Base-by-base conservation (phyloP, 148 eudicot genomes). In the Simmondsia chinensis region DNA sequence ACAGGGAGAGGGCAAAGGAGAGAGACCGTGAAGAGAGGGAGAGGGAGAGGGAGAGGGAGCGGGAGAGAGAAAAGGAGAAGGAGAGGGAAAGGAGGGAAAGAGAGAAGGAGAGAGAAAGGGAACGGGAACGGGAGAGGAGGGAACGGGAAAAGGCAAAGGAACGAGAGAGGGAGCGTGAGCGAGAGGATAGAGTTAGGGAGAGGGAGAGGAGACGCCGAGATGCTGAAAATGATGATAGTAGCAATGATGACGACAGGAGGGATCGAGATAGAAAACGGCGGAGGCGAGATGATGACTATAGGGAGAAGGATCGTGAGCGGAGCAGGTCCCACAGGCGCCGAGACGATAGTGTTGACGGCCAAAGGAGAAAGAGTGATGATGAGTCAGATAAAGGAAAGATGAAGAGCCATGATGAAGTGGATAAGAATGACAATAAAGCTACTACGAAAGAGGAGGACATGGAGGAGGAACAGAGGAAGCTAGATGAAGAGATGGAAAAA, bases 401-500 rank as follows among this genome's bases (percentile, higher is more conserved):
- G n/a, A n/a, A n/a, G n/a, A n/a, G n/a, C n/a, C n/a, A n/a, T n/a
- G 75, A 43, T 8, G 70, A 60, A 9, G 37, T 43, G 11, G 57
- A 28, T 18, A 39, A 11, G 6, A 25, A 36, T 3, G 50, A 41
- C 9, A 68, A 61, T 48, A 58, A 70, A 56, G 61, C 35, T 12
- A 68, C 60, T 37, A 79, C 69, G 25, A 73, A 63, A 40, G 94
- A 83, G 52, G 81, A 73, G 46, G 94, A 70, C 48, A 46, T 83
- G 39, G 94, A 75, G 25, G 94, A 83, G 50, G 94, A 83, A 52
- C 94, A 83, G 26, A 59, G 58, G 76, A 76, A 71, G 48, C 50
- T 83, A 65, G 94, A 79, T 46, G 94, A 83, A 17, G 94, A 83
- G 70, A 83, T 83, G 94, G 94, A 83, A 54, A 83, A 83, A 54